These are phyloP conservation scores for Candida montana DNA, from an alignment of 805 yeast genomes.

Conservation along the genomic window DNA sequence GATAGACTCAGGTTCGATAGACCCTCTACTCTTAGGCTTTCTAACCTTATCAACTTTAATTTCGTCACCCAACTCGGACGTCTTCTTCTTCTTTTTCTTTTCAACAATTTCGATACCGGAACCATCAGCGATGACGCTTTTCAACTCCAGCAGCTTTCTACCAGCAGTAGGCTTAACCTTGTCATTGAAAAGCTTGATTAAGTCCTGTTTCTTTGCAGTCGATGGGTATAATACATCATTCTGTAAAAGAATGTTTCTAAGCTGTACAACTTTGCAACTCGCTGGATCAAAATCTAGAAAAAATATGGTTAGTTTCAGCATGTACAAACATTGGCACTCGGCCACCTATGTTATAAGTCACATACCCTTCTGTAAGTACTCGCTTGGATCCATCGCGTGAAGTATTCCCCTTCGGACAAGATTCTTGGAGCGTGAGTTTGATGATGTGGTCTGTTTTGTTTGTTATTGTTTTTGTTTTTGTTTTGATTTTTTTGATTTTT, in stretches of 20 bases:
- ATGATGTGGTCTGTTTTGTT: constrained; percentile 1
- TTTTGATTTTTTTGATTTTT: constrained; percentile 7
- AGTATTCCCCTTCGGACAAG: too few relatives aligned
- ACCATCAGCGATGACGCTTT: constrained; percentile 29
- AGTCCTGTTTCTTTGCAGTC: constrained; percentile 61
- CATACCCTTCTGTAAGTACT: constrained; percentile 32
- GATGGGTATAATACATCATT: constrained; percentile 59
- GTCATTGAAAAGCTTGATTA: constrained; percentile 54
- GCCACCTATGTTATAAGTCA: too few relatives aligned
- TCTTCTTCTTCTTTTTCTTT: constrained; percentile 10
- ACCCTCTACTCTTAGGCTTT: constrained; percentile 1
- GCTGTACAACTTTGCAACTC: constrained; percentile 58
- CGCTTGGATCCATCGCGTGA: constrained; percentile 30
- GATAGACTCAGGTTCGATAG: neutral
- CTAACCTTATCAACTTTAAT: constrained; percentile 10
- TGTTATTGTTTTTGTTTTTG: constrained; percentile 4
- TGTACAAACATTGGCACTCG: neutral
- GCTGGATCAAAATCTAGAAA: constrained; percentile 62
- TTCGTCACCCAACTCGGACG: neutral
- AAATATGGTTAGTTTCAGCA: neutral
- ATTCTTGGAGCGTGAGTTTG: too few relatives aligned
- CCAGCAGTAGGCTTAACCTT: constrained; percentile 46
- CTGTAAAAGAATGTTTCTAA: constrained; percentile 59
- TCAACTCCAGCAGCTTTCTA: constrained; percentile 30
- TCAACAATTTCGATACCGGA: constrained; percentile 36